Percentiles rank a stretch among this genome's conserved stretches.
Evolutionary conservation across 2,329 filamentous ascomycete species (phyloP).

Genomic region (Cordyceps tenuipes): DNA sequence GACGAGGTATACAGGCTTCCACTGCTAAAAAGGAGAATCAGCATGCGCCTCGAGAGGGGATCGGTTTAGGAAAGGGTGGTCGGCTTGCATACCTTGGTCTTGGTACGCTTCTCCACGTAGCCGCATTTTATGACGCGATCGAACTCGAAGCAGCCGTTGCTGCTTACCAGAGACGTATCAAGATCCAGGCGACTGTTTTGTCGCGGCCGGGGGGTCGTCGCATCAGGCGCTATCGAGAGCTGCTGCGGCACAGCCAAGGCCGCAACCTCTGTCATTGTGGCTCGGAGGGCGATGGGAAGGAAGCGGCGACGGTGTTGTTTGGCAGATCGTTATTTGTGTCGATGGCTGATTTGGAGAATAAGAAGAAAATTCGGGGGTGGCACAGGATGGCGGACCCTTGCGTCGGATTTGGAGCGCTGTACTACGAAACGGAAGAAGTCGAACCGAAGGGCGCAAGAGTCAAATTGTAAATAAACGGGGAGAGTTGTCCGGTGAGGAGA

Average conservation of each 20-base stretch:
- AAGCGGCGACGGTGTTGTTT: no score
- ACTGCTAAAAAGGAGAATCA: slow-evolving; percentile 47
- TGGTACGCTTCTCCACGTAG: slow-evolving; percentile 79
- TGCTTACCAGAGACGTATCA: slow-evolving; percentile 75
- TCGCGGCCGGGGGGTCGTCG: slow-evolving; percentile 17
- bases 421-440: neutral
- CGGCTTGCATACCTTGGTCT: slow-evolving; percentile 66
- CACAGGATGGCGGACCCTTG: neutral
- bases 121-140: slow-evolving; percentile 89
- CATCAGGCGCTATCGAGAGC: slow-evolving; percentile 10
- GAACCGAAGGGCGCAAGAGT: neutral
- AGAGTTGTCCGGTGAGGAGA: neutral
- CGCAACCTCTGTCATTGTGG: slow-evolving; percentile 9
- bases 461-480: neutral
- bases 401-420: neutral
- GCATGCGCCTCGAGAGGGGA: neutral
- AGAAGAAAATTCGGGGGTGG: neutral
- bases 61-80: slow-evolving; percentile 12
- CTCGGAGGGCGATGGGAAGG: neutral
- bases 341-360: neutral
- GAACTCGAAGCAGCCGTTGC: slow-evolving; percentile 93
- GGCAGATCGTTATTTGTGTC: neutral
- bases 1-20: slow-evolving; percentile 85
- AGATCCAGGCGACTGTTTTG: slow-evolving; percentile 28
- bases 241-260: slow-evolving; percentile 4